Base-by-base conservation (phyloP, 1,284 basidiomycete species). In the Papiliotrema flavescens region DNA sequence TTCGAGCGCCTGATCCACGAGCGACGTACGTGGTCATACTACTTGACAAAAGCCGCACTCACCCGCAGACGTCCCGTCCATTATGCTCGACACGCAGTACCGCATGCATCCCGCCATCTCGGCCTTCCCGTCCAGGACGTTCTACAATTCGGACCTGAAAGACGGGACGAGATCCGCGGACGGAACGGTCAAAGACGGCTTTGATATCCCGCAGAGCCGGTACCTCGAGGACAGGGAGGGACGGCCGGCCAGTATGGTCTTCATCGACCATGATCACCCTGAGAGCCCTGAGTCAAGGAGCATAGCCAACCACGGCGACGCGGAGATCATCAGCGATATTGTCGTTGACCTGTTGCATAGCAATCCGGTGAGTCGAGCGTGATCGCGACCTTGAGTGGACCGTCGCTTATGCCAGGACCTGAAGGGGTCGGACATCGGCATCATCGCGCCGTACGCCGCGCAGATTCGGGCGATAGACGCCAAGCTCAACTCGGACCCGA, bases 61-160 rank as follows among this genome's bases (percentile, higher is more conserved):
- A n/a, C 11, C 46, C 23, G 17, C 62, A 75, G 71, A 65, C 39
- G 83, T 90, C 14, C 89, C 90, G 3, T 86, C 86, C 2, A 83
- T 90, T 61, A 93, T 95, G 88, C 84, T 97, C 56, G 86, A 95
- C 67, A 83, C 85, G 23, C 93, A 97, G 74, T 95, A 96, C 69
- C 86, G 93, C 42, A 96, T 97, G 94, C 91, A 95, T 67, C 94
- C 93, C 3, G 78, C 79, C 37, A 90, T 97, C 60, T 89, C 91
- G 2, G 80, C 81, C 20, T 97, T 96, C 76, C 89, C 93, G 9
- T 87, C 88, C 46, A 71, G 78, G 44, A 85, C 89, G 54, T 97
- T 96, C 72, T 97, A 97, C 78, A 79, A 84, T 51, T 78, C 80
- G 37, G 78, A 80, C 3, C 71, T 95, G 51, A 80, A 80, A 47